Base-by-base conservation (phyloP, 169 alveolate species). In the Plasmodium cynomolgi region DNA sequence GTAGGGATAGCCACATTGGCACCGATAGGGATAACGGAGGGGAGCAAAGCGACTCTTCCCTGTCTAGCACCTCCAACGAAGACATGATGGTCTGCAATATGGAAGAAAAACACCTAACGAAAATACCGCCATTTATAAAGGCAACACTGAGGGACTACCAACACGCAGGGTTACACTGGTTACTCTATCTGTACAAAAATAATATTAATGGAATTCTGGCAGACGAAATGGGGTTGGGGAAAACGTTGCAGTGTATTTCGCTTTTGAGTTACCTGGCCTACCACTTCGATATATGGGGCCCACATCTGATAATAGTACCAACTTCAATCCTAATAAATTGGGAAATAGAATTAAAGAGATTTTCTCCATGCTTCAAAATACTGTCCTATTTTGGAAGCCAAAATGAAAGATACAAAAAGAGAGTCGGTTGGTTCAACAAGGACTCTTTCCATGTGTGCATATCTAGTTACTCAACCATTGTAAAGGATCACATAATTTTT, bases 211-310 rank as follows among this genome's bases (percentile, higher is more conserved):
- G 99, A 79, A 99, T 99, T 23, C 96, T 99, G 81, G 99, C 99
- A 13, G 99, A 99, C 97, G 99, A 99, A 96, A 98, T 99, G 99
- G 99, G 99, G 26, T 96, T 99, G 83, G 99, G 99, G 23, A 99
- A 99, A 94, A 99, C 99, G 13, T 98, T 99, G 50, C 99, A 99
- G 96, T 98, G 99, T 13, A 99, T 99, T 8, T 98, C 99, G 0
- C 96, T 99, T 50, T 94, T 99, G 81, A 99, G 99, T n/a, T 98
- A 98, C 91, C 95, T 99, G 90, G 99, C 99, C 1, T 97, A 99
- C 79, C 97, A 98, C 95, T 96, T 97, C 93, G 99, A 98, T 34
- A 97, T 98, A 62, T 98, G 99, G 99, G 99, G 99, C 0, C 99
- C 99, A 6, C 99, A 99, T 95, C 95, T 99, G 91, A 98, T 99